phyloP scores from a whole-genome alignment of 2,329 filamentous ascomycete genomes.

The Stenocarpella maydis region DNA sequence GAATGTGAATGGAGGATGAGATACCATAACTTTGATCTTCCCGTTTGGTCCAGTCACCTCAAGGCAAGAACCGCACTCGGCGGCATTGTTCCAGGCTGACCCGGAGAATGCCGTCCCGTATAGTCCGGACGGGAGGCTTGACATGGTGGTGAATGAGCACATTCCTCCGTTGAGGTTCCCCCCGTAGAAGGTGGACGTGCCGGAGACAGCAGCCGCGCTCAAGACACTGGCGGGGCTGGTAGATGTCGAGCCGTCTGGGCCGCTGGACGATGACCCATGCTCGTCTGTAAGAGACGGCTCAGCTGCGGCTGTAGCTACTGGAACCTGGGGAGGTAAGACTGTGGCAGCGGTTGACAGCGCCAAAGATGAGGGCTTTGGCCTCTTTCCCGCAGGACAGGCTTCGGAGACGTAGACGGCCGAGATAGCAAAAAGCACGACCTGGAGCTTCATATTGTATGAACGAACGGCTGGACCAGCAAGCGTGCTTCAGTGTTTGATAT shows the following conservation, averaged over 20 bases:
- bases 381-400: slow-evolving; percentile 20
- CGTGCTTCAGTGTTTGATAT: not conserved
- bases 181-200: slow-evolving; percentile 61
- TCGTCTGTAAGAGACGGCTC: not conserved
- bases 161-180: slow-evolving; percentile 66
- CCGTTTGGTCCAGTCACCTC: slow-evolving; percentile 65
- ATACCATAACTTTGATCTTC: slow-evolving; percentile 71
- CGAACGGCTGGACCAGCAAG: not conserved
- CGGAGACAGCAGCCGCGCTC: slow-evolving; percentile 40
- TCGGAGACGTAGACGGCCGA: slow-evolving; percentile 21
- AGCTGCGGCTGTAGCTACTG: not conserved
- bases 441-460: slow-evolving; percentile 31
- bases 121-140: slow-evolving; percentile 63
- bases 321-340: not conserved
- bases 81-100: slow-evolving; percentile 62
- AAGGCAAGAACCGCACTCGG: slow-evolving; percentile 69
- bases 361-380: slow-evolving; percentile 14
- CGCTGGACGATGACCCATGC: not conserved
- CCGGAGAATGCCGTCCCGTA: slow-evolving; percentile 70
- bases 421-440: slow-evolving; percentile 27
- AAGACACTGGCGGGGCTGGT: not conserved
- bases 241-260: slow-evolving; percentile 2
- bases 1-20: slow-evolving; percentile 30
- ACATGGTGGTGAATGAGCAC: slow-evolving; percentile 70
- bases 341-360: not conserved